Evolutionary conservation across 495 filamentous ascomycete genomes (phyloP), one percentile per base, ranked within the genome.

Genomic region (Aspergillus baeticus): DNA sequence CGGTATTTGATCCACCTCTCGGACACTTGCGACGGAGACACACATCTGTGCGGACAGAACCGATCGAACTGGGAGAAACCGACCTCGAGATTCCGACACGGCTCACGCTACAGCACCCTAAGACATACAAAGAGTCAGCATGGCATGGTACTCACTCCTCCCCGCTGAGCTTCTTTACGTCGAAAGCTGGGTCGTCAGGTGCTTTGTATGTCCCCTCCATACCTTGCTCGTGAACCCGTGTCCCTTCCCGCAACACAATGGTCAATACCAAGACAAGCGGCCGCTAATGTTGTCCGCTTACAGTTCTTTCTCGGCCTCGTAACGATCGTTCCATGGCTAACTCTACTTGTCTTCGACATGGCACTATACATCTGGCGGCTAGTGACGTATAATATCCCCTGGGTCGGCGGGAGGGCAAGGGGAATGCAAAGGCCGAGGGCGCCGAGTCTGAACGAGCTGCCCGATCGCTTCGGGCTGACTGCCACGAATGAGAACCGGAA

Each of bases 121-220:
- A 22, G 26, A 3, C 3, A 11, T 17, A 15, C 14, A 11, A 13
- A 8, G 17, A 5, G 10, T 33, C 3, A 54, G 45, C 11, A 88
- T 88, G 86, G 77, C 80, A 26, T 83, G 80, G 76, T 86, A 85
- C 60, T 88, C 84, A 8, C 80, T 89, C 55, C 76, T 89, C 36
- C 86, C 86, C 14, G 62, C 70, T 1, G 66, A 79, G 45, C 66
- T 86, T 35, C 77, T 68, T 38, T 74, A 75, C 21, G 57, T 89
- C 34, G 87, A 90, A 63, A 80, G 74, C 49, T 90, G 87, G 86
- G 67, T 79, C 13, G 78, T 77, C 20, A 78, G 85, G 1, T 61
- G 85, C 37, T 90, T 90, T 58, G 87, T 88, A 76, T 57, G 81
- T 61, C 57, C 54, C 45, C 10, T 14, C 37, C 45, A 8, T 20